These are phyloP conservation scores for Haplographium delicatum DNA, from an alignment of 495 filamentous ascomycete species.

Conservation along the genomic window DNA sequence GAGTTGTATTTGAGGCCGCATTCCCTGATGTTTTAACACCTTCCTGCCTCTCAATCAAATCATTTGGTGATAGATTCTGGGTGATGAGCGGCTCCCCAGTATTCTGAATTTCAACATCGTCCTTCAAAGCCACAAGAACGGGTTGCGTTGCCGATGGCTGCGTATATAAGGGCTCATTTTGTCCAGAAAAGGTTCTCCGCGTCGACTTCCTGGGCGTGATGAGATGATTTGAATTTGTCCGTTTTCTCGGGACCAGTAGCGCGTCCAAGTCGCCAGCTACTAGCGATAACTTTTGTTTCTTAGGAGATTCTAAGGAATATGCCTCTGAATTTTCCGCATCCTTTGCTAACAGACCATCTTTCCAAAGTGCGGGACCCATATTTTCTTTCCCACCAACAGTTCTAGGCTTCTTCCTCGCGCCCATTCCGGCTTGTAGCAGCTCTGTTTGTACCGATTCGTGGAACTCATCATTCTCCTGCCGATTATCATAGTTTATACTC, in stretches of 20 bases:
- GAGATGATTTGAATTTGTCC: constrained; percentile 25
- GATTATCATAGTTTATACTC: neutral
- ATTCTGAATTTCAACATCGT: neutral
- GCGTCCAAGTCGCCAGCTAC: constrained; percentile 1
- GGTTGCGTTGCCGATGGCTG: no score
- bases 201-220: constrained; percentile 24
- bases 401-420: constrained; percentile 21
- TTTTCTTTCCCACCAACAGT: constrained; percentile 19
- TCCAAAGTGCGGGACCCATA: constrained; percentile 22
- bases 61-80: neutral
- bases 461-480: constrained; percentile 14
- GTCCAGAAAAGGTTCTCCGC: constrained; percentile 7
- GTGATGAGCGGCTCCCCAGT: no score
- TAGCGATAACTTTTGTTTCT: neutral
- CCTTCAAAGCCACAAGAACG: no score
- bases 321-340: neutral
- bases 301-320: neutral
- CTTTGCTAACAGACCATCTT: neutral
- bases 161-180: no score
- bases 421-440: constrained; percentile 18
- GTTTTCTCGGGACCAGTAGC: constrained; percentile 22
- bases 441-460: constrained; percentile 17
- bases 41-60: neutral
- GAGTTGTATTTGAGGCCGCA: neutral
- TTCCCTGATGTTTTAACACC: neutral